Percentiles rank a stretch among this genome's conserved stretches.
Evolutionary conservation across 2,329 filamentous ascomycete species (phyloP).

Genomic region (Calonectria montana): DNA sequence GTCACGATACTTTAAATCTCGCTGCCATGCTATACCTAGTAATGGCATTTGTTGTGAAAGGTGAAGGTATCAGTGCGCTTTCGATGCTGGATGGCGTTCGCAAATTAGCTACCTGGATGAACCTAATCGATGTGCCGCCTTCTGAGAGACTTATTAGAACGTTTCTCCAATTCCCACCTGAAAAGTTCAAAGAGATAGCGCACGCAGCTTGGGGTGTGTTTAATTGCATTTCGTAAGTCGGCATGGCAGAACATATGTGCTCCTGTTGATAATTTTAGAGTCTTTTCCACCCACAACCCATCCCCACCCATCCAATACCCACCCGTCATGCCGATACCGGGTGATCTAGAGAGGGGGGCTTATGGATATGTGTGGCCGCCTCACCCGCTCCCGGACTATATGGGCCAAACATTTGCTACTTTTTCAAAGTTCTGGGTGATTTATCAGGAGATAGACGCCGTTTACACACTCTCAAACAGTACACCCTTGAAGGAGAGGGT

Average conservation of each 20-base stretch:
- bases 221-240: background rate
- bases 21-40: background rate
- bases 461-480: background rate
- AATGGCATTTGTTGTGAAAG: background rate
- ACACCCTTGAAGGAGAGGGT: too few relatives aligned
- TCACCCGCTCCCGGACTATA: background rate
- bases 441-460: background rate
- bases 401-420: background rate
- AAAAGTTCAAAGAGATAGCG: background rate
- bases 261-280: background rate
- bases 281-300: background rate
- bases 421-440: background rate
- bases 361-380: too few relatives aligned
- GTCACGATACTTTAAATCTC: background rate
- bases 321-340: background rate
- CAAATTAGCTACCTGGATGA: background rate
- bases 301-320: background rate
- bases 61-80: background rate
- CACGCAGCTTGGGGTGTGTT: background rate
- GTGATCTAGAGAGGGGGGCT: background rate
- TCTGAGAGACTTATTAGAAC: background rate
- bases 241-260: background rate
- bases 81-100: background rate
- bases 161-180: background rate
- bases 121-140: background rate